A percentile compares a stretch with the other conserved stretches of the same genome.
phyloP scores from a whole-genome alignment of 352 stramenopile species.

The Globisporangium spiculum region DNA sequence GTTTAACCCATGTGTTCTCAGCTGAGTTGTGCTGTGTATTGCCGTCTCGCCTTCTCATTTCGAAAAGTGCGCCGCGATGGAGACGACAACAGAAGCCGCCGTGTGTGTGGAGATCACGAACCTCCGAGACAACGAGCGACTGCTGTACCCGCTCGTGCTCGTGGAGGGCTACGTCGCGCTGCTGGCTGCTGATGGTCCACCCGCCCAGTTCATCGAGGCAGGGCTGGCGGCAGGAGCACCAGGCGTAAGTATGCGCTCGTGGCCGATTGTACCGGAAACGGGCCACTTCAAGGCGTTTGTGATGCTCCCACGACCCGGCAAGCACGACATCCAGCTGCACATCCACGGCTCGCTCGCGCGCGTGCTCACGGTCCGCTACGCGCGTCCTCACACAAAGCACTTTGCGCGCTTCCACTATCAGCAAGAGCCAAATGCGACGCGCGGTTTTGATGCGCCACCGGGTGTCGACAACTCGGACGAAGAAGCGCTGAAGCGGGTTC shows the following conservation, averaged over 20 bases:
- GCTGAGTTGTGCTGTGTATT: not conserved
- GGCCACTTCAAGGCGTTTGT: conserved; percentile 65
- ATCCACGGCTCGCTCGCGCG: conserved; percentile 10
- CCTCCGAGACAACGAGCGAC: conserved; percentile 70
- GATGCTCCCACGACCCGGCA: conserved; percentile 45
- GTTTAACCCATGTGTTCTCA: not conserved
- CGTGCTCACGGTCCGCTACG: conserved; percentile 40
- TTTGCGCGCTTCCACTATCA: conserved; percentile 70
- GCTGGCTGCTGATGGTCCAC: conserved; percentile 28
- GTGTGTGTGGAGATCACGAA: conserved; percentile 73
- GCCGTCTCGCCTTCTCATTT: not conserved
- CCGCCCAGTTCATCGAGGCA: not conserved
- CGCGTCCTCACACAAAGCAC: conserved; percentile 23
- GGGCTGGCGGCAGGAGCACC: not conserved
- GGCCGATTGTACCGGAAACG: conserved; percentile 42
- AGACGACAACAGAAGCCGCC: not conserved
- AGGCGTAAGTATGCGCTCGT: conserved; percentile 22
- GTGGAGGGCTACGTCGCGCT: conserved; percentile 39
- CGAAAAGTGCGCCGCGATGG: not conserved
- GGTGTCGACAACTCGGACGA: conserved; percentile 56
- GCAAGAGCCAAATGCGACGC: conserved; percentile 32
- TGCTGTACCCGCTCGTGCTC: conserved; percentile 52
- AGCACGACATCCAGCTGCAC: conserved; percentile 31
- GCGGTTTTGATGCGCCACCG: conserved; percentile 55
- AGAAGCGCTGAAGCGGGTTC: conserved; percentile 41